Percentiles rank a stretch among this genome's conserved stretches.
phyloP scores from a whole-genome alignment of 1,284 basidiomycete genomes.

The Trametes sp. region DNA sequence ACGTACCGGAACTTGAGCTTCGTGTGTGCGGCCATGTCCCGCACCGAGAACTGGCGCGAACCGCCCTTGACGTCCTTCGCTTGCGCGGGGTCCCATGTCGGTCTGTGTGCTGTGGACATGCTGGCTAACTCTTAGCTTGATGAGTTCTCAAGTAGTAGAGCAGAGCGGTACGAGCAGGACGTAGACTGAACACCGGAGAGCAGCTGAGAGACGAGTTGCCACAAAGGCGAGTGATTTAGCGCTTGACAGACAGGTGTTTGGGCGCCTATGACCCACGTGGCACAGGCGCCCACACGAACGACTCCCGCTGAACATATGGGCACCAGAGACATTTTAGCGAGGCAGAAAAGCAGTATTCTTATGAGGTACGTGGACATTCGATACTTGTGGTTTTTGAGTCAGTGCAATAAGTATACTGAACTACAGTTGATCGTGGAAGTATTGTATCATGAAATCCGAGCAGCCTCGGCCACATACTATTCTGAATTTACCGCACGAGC shows the following conservation, averaged over 20 bases:
- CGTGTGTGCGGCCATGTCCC: constrained; percentile 92
- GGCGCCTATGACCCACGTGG: neutral
- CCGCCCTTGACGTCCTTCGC: constrained; percentile 88
- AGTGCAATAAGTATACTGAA: too few relatives aligned
- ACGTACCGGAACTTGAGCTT: constrained; percentile 92
- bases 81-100: constrained; percentile 90
- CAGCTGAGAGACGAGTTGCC: neutral
- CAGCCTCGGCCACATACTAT: too few relatives aligned
- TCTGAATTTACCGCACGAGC: neutral
- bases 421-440: too few relatives aligned
- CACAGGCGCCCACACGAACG: too few relatives aligned
- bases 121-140: neutral
- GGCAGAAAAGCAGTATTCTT: too few relatives aligned
- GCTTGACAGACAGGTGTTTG: neutral
- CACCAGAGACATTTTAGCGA: too few relatives aligned
- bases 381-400: too few relatives aligned
- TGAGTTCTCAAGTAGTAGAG: neutral
- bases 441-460: too few relatives aligned
- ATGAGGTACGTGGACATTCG: too few relatives aligned
- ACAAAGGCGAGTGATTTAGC: constrained; percentile 14
- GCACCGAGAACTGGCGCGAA: constrained; percentile 87
- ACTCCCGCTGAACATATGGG: too few relatives aligned
- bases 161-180: neutral
- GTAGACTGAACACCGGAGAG: too few relatives aligned
- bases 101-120: constrained; percentile 89